A percentile compares a stretch with the other conserved stretches of the same genome.
These are phyloP conservation scores for Aegilops speltoides DNA, from an alignment of 176 grass and related monocot species.

Conservation along the genomic window DNA sequence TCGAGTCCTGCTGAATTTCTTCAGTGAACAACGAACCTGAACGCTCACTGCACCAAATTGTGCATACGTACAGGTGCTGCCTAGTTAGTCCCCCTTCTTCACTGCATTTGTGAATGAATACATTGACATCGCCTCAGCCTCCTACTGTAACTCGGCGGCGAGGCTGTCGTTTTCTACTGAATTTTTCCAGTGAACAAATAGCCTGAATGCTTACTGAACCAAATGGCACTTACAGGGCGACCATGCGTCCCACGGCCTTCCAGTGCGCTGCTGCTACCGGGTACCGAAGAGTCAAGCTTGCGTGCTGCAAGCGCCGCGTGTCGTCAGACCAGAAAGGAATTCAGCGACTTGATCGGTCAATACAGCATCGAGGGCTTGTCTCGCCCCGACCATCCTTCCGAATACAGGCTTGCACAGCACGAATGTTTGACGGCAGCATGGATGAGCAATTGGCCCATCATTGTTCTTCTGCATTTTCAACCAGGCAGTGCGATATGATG, in stretches of 20 bases:
- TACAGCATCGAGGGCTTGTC: not conserved
- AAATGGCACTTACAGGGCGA: not conserved
- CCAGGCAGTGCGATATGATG: not conserved
- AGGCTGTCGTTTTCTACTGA: not conserved
- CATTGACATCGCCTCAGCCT: no score
- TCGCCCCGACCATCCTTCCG: conserved; percentile 22
- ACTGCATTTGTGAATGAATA: no score
- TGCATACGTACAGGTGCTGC: no score
- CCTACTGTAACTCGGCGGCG: no score
- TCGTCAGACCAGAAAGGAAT: not conserved
- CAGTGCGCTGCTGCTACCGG: not conserved
- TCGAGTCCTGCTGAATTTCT: no score
- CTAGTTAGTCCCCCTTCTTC: no score
- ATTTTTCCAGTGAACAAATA: not conserved
- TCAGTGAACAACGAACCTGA: no score
- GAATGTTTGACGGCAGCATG: not conserved
- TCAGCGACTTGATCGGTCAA: no score
- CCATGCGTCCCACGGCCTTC: not conserved
- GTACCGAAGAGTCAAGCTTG: not conserved
- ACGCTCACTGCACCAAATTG: no score
- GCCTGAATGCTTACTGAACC: not conserved
- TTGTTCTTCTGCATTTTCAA: conserved; percentile 18
- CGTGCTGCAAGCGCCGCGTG: not conserved
- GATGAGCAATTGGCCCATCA: conserved; percentile 4
- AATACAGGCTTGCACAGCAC: not conserved